Percentiles rank a stretch among this genome's conserved stretches.
Evolutionary conservation across 2,329 filamentous ascomycete species (phyloP).

Genomic region (Neonectria coccinea): DNA sequence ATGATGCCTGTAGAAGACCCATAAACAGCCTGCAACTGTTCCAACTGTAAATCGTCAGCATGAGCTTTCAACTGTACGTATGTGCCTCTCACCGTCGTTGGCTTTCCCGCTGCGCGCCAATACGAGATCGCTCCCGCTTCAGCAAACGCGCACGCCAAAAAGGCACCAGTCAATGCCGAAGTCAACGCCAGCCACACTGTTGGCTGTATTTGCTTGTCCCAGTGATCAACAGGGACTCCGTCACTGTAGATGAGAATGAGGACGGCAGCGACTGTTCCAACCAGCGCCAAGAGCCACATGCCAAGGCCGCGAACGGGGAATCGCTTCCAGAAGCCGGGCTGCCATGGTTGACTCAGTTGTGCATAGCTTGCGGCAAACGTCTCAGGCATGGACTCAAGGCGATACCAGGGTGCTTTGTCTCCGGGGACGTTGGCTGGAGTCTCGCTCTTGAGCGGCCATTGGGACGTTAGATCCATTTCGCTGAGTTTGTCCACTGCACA

Average conservation of each 20-base stretch:
- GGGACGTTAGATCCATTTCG: conserved; percentile 3
- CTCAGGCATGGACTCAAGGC: no score
- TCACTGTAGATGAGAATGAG: conserved; percentile 35
- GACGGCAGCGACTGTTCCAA: conserved; percentile 31
- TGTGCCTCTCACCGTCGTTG: conserved; percentile 30
- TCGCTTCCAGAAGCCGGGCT: conserved; percentile 35
- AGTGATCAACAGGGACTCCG: conserved; percentile 33
- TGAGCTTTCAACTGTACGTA: no score
- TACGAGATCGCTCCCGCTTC: conserved; percentile 39
- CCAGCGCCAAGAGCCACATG: conserved; percentile 30
- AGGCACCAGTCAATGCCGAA: conserved; percentile 35
- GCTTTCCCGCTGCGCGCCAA: conserved; percentile 35
- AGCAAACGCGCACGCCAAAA: conserved; percentile 36
- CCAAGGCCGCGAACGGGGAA: conserved; percentile 34
- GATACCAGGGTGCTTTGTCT: no score
- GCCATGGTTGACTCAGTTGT: conserved; percentile 37
- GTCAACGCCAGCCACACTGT: conserved; percentile 39
- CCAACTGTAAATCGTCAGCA: neutral
- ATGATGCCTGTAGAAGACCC: no score
- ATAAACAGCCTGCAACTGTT: no score
- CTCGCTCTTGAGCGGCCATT: conserved; percentile 35
- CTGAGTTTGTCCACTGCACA: no score
- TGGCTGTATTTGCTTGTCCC: conserved; percentile 36
- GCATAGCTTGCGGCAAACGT: conserved; percentile 16
- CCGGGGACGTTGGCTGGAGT: neutral